Evolutionary conservation across 768 basidiomycete species (phyloP).

Genomic region (Trametes sanguinea): DNA sequence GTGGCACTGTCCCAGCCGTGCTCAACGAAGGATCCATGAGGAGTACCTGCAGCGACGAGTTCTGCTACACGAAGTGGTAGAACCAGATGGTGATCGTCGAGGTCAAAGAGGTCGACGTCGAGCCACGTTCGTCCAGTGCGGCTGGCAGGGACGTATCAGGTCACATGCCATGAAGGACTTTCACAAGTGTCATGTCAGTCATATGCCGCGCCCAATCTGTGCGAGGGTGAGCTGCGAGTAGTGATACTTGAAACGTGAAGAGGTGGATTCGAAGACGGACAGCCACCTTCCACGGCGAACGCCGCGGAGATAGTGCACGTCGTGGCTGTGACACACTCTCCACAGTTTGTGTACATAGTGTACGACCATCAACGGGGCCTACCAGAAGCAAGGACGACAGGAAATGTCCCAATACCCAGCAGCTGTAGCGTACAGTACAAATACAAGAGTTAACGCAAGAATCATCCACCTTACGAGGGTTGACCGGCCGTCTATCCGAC

Average conservation of each 20-base stretch:
- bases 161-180: too few relatives aligned
- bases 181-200: too few relatives aligned
- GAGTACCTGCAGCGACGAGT: background rate
- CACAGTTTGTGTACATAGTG: background rate
- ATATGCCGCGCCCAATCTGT: too few relatives aligned
- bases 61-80: too few relatives aligned
- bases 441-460: background rate
- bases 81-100: background rate
- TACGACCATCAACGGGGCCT: background rate
- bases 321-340: slow-evolving; percentile 1
- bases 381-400: background rate
- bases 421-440: slow-evolving; percentile 7
- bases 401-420: slow-evolving; percentile 1
- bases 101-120: background rate
- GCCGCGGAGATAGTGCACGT: background rate
- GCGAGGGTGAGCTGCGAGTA: too few relatives aligned
- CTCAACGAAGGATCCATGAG: background rate
- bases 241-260: background rate
- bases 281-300: background rate
- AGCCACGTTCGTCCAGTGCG: too few relatives aligned
- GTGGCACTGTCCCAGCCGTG: background rate
- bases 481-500: background rate
- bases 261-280: slow-evolving; percentile 8
- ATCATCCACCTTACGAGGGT: background rate
- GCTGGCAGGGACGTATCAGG: background rate